Conservation (phyloP, 495 filamentous ascomycete species). For the Oleoguttula mirabilis region DNA sequence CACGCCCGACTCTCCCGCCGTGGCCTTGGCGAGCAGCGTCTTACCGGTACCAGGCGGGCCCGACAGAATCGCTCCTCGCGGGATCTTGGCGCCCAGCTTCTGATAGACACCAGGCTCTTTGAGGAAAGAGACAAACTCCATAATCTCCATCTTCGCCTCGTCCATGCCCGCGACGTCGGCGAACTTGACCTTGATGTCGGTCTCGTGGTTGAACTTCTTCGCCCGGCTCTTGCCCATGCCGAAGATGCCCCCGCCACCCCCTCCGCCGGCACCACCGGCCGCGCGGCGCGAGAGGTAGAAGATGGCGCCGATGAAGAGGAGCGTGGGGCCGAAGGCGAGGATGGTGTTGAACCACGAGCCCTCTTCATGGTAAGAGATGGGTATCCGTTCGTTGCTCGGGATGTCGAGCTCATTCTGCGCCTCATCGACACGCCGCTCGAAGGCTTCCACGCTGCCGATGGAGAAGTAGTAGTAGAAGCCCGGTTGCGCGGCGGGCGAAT, state of each 20-base stretch:
- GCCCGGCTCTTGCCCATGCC: slow-evolving; percentile 90
- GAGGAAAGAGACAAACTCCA: slow-evolving; percentile 97
- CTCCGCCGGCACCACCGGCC: slow-evolving; percentile 49
- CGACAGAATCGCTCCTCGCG: slow-evolving; percentile 88
- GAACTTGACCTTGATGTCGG: slow-evolving; percentile 91
- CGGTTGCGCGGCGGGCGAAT: slow-evolving; percentile 56
- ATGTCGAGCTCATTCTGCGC: slow-evolving; percentile 80
- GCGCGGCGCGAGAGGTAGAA: slow-evolving; percentile 60
- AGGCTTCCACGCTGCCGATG: slow-evolving; percentile 87
- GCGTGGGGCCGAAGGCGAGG: slow-evolving; percentile 71
- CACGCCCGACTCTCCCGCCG: slow-evolving; percentile 91
- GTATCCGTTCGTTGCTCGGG: slow-evolving; percentile 72
- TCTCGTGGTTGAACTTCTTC: slow-evolving; percentile 94
- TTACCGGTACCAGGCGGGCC: slow-evolving; percentile 97
- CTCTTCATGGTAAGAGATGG: slow-evolving; percentile 73
- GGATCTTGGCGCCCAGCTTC: slow-evolving; percentile 91
- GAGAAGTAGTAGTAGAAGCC: slow-evolving; percentile 84
- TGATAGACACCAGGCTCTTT: slow-evolving; percentile 82
- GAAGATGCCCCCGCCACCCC: slow-evolving; percentile 71
- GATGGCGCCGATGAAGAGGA: slow-evolving; percentile 70
- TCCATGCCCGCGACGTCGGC: slow-evolving; percentile 97
- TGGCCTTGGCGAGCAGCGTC: slow-evolving; percentile 92
- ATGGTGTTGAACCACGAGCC: slow-evolving; percentile 50
- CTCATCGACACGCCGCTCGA: slow-evolving; percentile 75
- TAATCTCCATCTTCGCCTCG: slow-evolving; percentile 94